phyloP scores from a whole-genome alignment of 441 rosid species.

The Erodium chrysanthum region DNA sequence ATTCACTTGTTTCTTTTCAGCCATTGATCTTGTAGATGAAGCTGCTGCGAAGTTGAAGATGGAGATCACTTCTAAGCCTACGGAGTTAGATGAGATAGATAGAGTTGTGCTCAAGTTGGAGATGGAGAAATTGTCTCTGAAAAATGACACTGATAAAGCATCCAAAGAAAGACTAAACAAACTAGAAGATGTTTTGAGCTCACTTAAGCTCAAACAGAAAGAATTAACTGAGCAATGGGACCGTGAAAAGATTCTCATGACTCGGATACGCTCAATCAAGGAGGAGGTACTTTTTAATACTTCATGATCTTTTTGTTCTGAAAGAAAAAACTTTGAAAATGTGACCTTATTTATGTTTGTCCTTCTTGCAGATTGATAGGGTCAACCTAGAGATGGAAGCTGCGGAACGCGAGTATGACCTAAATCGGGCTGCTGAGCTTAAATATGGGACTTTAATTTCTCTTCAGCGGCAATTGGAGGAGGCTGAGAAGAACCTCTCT shows the following conservation, averaged over 20 bases:
- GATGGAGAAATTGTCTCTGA: constrained; percentile 74
- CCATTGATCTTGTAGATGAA: constrained; percentile 94
- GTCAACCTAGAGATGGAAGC: constrained; percentile 93
- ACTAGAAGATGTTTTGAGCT: constrained; percentile 58
- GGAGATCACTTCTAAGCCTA: constrained; percentile 99
- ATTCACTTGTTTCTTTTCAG: constrained; percentile 40
- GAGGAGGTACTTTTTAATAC: constrained; percentile 53
- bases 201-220: constrained; percentile 63
- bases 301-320: not conserved
- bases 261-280: constrained; percentile 73
- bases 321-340: not conserved
- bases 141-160: constrained; percentile 77
- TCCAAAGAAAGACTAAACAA: constrained; percentile 76
- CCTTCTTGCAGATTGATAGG: constrained; percentile 65
- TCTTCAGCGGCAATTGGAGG: constrained; percentile 65
- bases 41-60: constrained; percentile 98
- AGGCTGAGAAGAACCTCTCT: constrained; percentile 76
- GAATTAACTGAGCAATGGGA: constrained; percentile 90
- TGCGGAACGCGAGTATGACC: constrained; percentile 95
- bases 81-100: constrained; percentile 89
- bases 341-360: not conserved
- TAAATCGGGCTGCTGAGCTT: constrained; percentile 95
- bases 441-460: constrained; percentile 87
- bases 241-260: constrained; percentile 90
- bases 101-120: constrained; percentile 93